Evolutionary conservation across 1,284 basidiomycete genomes (phyloP), one percentile per base, ranked within the genome.

Genomic region (Ganoderma meredithae): DNA sequence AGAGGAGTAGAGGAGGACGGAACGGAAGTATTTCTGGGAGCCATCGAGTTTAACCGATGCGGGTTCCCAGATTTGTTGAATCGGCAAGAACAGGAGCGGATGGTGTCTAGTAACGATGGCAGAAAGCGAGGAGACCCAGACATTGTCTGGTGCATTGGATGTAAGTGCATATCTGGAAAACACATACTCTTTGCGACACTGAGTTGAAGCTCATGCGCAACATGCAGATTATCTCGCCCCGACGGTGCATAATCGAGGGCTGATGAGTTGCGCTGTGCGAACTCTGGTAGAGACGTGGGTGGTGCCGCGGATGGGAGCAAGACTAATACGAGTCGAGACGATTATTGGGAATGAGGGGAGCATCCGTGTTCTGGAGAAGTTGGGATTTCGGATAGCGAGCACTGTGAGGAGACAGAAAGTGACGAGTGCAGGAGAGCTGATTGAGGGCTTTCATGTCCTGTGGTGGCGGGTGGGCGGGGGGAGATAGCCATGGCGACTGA

Each of bases 291-390:
- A 81, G 17, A 73, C 80, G 17, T 92, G 90, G 89, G 86, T 81
- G 19, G 80, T 89, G 27, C 87, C 87, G 12, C 78, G 86, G 66
- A 90, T 92, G 88, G 82, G 83, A 2, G 81, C 84, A 10, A 82
- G 81, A 27, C 74, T 75, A 19, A 81, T 91, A 70, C 78, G 81
- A 12, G 84, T 78, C 1, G 80, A 82, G 22, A 80, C 83, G 15
- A 85, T 85, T 62, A 75, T 76, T 6, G 87, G 82, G 1, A 93
- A 92, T 76, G 69, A 76, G 1, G 89, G 82, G 0, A 91, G 90
- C 71, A 79, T 83, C 19, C 81, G 84, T 58, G 88, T 91, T 43
- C 87, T 92, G 72, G 81, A 86, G 76, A 92, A 90, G 82, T 88
- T 86, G 68, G 88, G 87, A 25, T 92, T 92, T 72, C 77, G 76